Evolutionary conservation across 495 filamentous ascomycete genomes (phyloP), one percentile per base, ranked within the genome.

Genomic region (Haplographium delicatum): DNA sequence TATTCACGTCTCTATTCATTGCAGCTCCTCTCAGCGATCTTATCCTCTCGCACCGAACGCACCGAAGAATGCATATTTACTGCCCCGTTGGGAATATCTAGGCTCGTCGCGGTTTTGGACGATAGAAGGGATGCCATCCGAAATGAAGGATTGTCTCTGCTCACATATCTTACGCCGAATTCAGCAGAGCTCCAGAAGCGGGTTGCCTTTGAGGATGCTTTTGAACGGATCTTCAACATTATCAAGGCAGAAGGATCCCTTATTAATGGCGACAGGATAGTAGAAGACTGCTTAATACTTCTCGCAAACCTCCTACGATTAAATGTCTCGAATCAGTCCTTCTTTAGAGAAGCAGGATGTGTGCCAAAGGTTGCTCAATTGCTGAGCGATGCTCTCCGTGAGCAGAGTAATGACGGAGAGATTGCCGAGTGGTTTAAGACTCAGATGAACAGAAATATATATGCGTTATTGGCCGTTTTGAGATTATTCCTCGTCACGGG

Each of bases 1-100:
- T 96, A 95, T 68, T 90, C 89, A 8, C 84, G 93, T 7, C 79
- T 97, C 2, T 96, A 97, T 67, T 89, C 89, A 11, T 64, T 97
- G 40, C 90, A 96, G 69, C 76, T 98, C 50, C 85, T 98, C 39
- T 82, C 83, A 30, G 86, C 89, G 26, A 94, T 96, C 30, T 82
- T 83, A 43, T 73, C 79, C n/a, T 89, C 91, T 35, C 76, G 93
- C 37, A 89, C 91, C 3, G 89, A 95, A 62, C 75, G 93, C 60
- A 93, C 91, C n/a, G 91, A 97, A 67, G 89, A 96, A 74, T 96
- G 89, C 65, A 82, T 97, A 27, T 81, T 93, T 41, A 85, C 82
- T 16, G 89, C 93, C 4, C 89, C 88, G 28, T 68, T 95, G 52
- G 93, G 91, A 31, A 91, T 95, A 24, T 85, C 89, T 18, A 81